These are phyloP conservation scores for Gentiana macrophylla DNA, from an alignment of 257 asterid genomes.

Conservation along the genomic window DNA sequence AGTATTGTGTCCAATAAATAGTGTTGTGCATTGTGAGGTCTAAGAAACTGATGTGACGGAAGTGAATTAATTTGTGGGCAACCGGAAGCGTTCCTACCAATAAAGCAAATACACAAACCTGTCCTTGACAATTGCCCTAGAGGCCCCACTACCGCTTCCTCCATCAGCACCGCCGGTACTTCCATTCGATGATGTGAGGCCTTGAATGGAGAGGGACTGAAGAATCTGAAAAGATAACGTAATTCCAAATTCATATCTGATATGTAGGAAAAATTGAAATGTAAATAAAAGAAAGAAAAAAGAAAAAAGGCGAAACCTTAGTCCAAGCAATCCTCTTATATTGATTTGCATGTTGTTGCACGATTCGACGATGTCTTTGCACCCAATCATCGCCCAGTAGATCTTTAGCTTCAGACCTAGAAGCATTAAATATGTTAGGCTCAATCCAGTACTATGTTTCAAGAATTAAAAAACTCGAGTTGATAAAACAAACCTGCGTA, in stretches of 20 bases:
- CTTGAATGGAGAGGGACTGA: conserved; percentile 78
- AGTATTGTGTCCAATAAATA: too few relatives aligned
- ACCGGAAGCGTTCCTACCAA: not conserved
- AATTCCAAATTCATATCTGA: too few relatives aligned
- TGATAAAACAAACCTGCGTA: conserved; percentile 56
- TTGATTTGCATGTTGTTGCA: conserved; percentile 96
- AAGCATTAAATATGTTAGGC: conserved; percentile 17
- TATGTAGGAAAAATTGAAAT: not conserved
- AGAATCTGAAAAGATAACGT: conserved; percentile 36
- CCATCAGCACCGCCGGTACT: conserved; percentile 69
- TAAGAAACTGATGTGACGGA: too few relatives aligned
- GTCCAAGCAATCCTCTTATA: conserved; percentile 96
- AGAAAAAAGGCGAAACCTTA: conserved; percentile 33
- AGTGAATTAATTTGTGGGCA: not conserved
- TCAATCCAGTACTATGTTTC: conserved; percentile 3
- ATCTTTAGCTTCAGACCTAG: conserved; percentile 97
- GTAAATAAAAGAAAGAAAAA: not conserved
- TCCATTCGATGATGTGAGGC: conserved; percentile 84
- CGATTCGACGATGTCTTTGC: conserved; percentile 91
- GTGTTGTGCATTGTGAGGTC: too few relatives aligned
- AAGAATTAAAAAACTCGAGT: conserved; percentile 2
- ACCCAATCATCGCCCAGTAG: conserved; percentile 99
- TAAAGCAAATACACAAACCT: conserved; percentile 34
- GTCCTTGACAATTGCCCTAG: conserved; percentile 83
- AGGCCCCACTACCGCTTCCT: conserved; percentile 88